Evolutionary conservation across 2,329 filamentous ascomycete genomes (phyloP), one percentile per base, ranked within the genome.

Genomic region (Thermochaetoides dissita): DNA sequence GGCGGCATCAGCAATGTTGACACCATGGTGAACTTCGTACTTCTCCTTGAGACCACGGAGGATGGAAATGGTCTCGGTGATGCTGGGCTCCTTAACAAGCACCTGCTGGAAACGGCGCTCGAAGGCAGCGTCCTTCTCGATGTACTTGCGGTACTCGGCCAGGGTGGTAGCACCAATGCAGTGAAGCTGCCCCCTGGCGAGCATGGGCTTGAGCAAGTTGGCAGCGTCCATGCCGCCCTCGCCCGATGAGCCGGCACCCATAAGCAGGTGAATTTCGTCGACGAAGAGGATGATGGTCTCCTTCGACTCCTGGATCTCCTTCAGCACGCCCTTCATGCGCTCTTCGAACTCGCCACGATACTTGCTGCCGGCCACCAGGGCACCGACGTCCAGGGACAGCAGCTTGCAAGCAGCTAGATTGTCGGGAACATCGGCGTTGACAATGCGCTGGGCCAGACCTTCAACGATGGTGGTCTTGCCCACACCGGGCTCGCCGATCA

Each of bases 61-160:
- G 56, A 98, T 98, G 17, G 91, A 98, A 49, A 98, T 77, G 10
- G 91, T 96, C 65, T 98, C 91, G 1, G 76, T 63, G 38, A 96
- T 80, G 6, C 77, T 72, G 2, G 91, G 91, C 59, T 98, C 91
- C 66, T 95, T 95, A 60, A 96, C 89, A 36, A 98, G 64, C 34
- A 98, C 91, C 63, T 98, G 91, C 62, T 98, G 91, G 73, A 98
- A 98, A 62, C 91, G 84, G 63, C 91, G 85, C 64, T 98, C 91
- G 59, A 98, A 98, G 37, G 91, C 91, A 37, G 86, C 84, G 56
- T 98, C 91, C 65, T 98, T 98, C 63, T 98, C 91, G 49, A 98
- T 94, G 64, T 98, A 96, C 63, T 98, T 98, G 57, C 91, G 79
- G 65, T 98, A 98, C 61, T 98, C 91, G 47, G 79, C 78, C 45